These are phyloP conservation scores for Scheffersomyces lignosus DNA, from an alignment of 805 yeast genomes.

Conservation along the genomic window DNA sequence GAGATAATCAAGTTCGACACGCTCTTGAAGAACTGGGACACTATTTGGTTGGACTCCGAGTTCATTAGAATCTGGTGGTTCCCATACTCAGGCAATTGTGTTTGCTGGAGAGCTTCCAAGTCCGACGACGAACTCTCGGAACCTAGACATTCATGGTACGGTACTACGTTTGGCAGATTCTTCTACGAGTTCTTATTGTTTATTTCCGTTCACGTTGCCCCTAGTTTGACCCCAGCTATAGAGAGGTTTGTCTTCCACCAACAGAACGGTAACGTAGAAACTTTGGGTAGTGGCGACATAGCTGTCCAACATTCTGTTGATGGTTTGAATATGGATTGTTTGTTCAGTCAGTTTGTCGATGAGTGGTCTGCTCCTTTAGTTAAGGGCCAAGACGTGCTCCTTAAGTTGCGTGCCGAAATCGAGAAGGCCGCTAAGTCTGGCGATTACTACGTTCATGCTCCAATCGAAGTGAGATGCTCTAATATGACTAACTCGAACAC, in stretches of 20 bases:
- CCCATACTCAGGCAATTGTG: constrained; percentile 84
- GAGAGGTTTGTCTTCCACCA: constrained; percentile 83
- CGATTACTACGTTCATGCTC: constrained; percentile 87
- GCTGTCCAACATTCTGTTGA: constrained; percentile 81
- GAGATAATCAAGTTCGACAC: constrained; percentile 80
- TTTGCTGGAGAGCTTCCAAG: constrained; percentile 87
- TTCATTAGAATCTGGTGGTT: constrained; percentile 97
- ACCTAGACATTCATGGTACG: constrained; percentile 82
- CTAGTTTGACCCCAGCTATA: constrained; percentile 78
- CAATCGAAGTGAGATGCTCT: constrained; percentile 91
- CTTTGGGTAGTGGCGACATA: constrained; percentile 56
- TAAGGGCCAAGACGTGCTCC: constrained; percentile 71
- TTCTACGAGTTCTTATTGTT: constrained; percentile 79
- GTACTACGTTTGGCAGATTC: constrained; percentile 72
- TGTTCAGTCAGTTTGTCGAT: constrained; percentile 89
- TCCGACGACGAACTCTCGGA: constrained; percentile 61
- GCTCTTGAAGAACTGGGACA: constrained; percentile 69
- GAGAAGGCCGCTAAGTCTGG: constrained; percentile 56
- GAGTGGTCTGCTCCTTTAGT: constrained; percentile 96
- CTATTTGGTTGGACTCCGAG: constrained; percentile 86
- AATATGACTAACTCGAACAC: constrained; percentile 62
- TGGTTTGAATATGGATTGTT: constrained; percentile 93
- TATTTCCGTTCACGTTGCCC: constrained; percentile 71
- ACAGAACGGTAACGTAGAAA: constrained; percentile 78
- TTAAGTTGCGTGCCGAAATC: constrained; percentile 61